These are phyloP conservation scores for Clonostachys solani DNA, from an alignment of 2,329 filamentous ascomycete genomes.

Conservation along the genomic window DNA sequence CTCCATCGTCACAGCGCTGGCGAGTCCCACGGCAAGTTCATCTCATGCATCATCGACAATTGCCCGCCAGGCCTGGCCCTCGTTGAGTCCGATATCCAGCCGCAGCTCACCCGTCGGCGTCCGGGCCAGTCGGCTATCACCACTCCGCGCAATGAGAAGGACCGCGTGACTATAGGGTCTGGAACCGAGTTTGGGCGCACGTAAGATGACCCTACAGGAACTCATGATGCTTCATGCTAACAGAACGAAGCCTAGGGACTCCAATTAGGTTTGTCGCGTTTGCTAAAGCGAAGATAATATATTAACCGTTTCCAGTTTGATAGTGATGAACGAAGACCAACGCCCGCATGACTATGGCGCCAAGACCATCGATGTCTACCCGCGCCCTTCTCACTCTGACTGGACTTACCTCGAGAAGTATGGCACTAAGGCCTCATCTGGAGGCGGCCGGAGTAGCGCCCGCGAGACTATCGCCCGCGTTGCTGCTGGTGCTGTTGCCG, in stretches of 20 bases:
- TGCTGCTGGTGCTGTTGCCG: conserved; percentile 85
- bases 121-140: conserved; percentile 88
- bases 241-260: conserved; percentile 56
- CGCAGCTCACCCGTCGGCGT: conserved; percentile 85
- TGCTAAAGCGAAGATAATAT: not conserved
- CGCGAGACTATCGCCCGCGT: conserved; percentile 93
- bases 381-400: conserved; percentile 88
- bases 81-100: conserved; percentile 84
- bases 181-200: conserved; percentile 88
- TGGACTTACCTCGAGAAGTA: conserved; percentile 98
- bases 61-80: conserved; percentile 84
- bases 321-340: conserved; percentile 83
- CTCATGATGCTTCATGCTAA: not conserved
- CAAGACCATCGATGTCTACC: conserved; percentile 87
- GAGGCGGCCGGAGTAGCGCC: conserved; percentile 87
- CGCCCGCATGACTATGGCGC: conserved; percentile 87
- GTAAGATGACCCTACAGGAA: not conserved
- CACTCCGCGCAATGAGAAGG: conserved; percentile 90
- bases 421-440: conserved; percentile 85
- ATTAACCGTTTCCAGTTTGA: not conserved
- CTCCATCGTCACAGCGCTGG: conserved; percentile 30
- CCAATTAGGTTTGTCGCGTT: conserved; percentile 75
- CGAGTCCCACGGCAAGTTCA: conserved; percentile 81
- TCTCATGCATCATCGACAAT: conserved; percentile 93
- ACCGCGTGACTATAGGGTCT: conserved; percentile 86